Conservation (phyloP, 176 grass and related monocot genomes). For the Calamus simplicifolius region DNA sequence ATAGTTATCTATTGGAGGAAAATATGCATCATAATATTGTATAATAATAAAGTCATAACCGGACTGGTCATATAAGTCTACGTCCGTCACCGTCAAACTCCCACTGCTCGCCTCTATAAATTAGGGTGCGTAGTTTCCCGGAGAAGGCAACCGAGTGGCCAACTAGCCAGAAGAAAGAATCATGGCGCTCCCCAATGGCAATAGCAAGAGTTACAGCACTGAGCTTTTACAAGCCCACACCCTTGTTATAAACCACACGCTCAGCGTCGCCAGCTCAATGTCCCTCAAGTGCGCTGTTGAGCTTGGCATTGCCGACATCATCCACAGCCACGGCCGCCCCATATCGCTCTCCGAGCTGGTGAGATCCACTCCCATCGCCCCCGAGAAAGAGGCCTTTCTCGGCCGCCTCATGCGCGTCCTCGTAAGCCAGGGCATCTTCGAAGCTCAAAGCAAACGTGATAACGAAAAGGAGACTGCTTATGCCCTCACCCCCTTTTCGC, state of each 20-base stretch:
- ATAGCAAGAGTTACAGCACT: no score
- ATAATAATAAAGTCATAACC: no score
- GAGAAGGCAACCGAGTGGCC: no score
- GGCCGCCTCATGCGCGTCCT: constrained; percentile 16
- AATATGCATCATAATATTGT: no score
- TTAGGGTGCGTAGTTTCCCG: no score
- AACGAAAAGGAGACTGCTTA: neutral
- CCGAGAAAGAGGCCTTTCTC: constrained; percentile 9
- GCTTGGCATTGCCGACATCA: neutral
- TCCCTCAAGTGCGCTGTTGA: constrained; percentile 9
- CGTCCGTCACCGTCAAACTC: no score
- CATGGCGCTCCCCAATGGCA: no score
- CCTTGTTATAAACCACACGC: neutral
- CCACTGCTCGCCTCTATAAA: no score
- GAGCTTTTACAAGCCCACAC: neutral
- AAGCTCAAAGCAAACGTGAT: neutral
- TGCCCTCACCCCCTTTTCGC: constrained; percentile 20
- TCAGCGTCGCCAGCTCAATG: neutral
- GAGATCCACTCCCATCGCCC: constrained; percentile 19
- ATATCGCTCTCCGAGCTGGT: constrained; percentile 20
- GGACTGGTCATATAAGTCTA: no score
- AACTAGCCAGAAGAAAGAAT: no score
- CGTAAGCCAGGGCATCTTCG: constrained; percentile 20
- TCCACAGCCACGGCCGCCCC: constrained; percentile 16
- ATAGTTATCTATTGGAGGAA: no score